These are phyloP conservation scores for Nakaseomyces bracarensis DNA, from an alignment of 1,139 yeast genomes.

Conservation along the genomic window DNA sequence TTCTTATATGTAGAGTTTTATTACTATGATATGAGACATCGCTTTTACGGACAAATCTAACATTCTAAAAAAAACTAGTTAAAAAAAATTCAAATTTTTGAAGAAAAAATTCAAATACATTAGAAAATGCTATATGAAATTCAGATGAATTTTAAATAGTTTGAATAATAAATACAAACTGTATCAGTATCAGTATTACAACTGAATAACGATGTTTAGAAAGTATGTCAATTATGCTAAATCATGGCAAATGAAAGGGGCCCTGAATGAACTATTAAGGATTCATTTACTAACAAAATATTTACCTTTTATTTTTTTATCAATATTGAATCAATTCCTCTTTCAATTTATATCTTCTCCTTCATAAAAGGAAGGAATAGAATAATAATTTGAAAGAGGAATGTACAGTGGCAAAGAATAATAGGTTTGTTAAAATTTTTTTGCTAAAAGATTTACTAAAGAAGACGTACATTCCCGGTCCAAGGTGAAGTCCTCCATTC, in stretches of 20 bases:
- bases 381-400: too few relatives aligned
- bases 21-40: background rate
- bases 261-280: too few relatives aligned
- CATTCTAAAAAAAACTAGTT: background rate
- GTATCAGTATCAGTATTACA: too few relatives aligned
- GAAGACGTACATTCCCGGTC: conserved; percentile 88
- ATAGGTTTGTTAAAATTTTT: conserved; percentile 36
- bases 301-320: too few relatives aligned
- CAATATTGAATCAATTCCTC: too few relatives aligned
- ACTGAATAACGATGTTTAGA: conserved; percentile 11
- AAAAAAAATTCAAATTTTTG: background rate
- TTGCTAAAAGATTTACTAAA: conserved; percentile 65
- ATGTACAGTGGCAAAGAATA: too few relatives aligned
- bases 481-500: conserved; percentile 86
- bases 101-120: background rate
- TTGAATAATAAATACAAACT: too few relatives aligned
- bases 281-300: conserved; percentile 5
- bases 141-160: too few relatives aligned
- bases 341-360: too few relatives aligned
- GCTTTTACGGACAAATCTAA: too few relatives aligned
- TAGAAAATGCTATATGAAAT: too few relatives aligned
- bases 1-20: background rate
- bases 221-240: conserved; percentile 12
- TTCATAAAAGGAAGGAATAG: too few relatives aligned
- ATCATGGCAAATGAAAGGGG: background rate